Evolutionary conservation across 768 basidiomycete species (phyloP), one percentile per base, ranked within the genome.

Genomic region (Rhodotorula kratochvilovae): DNA sequence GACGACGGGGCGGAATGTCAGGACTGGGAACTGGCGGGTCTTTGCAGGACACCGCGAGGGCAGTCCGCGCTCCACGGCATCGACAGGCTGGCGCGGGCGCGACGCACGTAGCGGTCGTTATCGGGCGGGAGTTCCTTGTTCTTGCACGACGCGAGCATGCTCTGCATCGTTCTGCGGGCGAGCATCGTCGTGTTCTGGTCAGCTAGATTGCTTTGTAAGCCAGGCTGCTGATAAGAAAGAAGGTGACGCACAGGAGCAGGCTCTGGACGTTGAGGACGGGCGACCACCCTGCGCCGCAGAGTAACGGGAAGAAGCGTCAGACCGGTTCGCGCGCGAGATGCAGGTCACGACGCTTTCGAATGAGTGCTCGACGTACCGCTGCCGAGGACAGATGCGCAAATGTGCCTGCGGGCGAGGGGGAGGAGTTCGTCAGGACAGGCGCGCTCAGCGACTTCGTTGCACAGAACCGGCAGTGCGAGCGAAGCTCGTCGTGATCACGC

Each of bases 61-160:
- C n/a, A n/a, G n/a, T n/a, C n/a, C n/a, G n/a, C n/a, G n/a, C n/a
- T n/a, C n/a, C n/a, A n/a, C n/a, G n/a, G n/a, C n/a, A n/a, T n/a
- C n/a, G n/a, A n/a, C n/a, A n/a, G n/a, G n/a, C n/a, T n/a, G n/a
- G n/a, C n/a, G n/a, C n/a, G n/a, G n/a, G n/a, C n/a, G n/a, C n/a
- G 29, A 63, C 61, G 33, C n/a, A 68, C 62, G 42, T 67, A 67
- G 23, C 71, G 84, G 79, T 92, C 90, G 78, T 94, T 92, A 77
- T 90, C 91, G 51, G 85, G 81, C 2, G 91, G 91, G 62, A 87
- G 84, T 81, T 90, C 87, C 79, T 86, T 85, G 79, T 80, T 84
- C 84, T 87, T 93, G 86, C 90, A 91, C 13, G 89, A 91, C 33
- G 90, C 92, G 67, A 94, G 84, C 92, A 94, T 94, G 77, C 89